phyloP scores from a whole-genome alignment of 2,329 filamentous ascomycete genomes.

The Colletotrichum lindemuthianum region DNA sequence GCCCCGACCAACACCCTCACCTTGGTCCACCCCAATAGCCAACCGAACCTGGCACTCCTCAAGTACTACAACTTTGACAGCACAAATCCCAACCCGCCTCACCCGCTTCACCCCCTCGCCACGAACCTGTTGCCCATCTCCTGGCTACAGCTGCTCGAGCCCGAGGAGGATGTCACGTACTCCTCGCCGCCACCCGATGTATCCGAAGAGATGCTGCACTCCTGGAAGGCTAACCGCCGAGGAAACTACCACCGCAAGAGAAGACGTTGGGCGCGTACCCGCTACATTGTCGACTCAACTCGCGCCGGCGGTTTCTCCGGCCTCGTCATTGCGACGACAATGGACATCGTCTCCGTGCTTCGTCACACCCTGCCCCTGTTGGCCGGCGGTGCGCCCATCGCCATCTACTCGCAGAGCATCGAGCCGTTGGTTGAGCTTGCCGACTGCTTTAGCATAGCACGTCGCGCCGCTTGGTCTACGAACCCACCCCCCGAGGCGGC shows the following conservation, averaged over 20 bases:
- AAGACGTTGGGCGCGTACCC: constrained; percentile 79
- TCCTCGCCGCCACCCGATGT: constrained; percentile 69
- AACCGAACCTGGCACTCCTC: constrained; percentile 87
- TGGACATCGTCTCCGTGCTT: constrained; percentile 83
- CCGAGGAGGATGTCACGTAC: constrained; percentile 79
- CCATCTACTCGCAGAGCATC: constrained; percentile 83
- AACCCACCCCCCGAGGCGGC: constrained; percentile 58
- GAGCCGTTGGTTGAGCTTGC: constrained; percentile 82
- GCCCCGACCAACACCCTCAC: constrained; percentile 81
- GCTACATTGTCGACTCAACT: constrained; percentile 78
- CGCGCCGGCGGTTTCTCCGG: constrained; percentile 83
- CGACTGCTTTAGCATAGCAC: constrained; percentile 85
- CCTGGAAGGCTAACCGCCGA: constrained; percentile 83
- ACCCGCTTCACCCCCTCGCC: constrained; percentile 79
- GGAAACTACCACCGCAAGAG: constrained; percentile 91
- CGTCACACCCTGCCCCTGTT: constrained; percentile 82
- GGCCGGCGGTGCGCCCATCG: constrained; percentile 82
- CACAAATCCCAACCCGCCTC: constrained; percentile 66
- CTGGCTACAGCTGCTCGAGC: constrained; percentile 90
- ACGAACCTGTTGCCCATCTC: constrained; percentile 84
- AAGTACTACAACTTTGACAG: constrained; percentile 90
- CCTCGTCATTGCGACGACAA: constrained; percentile 81
- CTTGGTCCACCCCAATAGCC: constrained; percentile 81
- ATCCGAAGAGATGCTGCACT: constrained; percentile 68
- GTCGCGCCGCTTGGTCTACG: constrained; percentile 79